Evolutionary conservation across 805 yeast species (phyloP), one percentile per base, ranked within the genome.

Genomic region (Suhomyces pyralidae): DNA sequence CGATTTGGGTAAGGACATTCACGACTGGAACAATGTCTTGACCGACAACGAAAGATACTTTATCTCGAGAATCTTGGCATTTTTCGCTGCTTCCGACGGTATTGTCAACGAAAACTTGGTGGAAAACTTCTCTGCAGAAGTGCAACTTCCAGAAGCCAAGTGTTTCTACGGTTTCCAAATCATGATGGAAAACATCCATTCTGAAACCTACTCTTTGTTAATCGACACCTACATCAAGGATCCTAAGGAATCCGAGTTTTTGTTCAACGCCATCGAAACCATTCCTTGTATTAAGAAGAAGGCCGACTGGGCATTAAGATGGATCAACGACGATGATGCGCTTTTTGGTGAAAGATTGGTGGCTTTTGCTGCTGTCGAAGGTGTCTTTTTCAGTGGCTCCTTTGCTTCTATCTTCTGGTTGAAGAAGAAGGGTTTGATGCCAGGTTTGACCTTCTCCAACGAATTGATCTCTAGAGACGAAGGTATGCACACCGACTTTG

Each of bases 121-220:
- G 57, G 98, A 93, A 77, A 92, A 96, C 71, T 93, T 93, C 78
- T 86, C 96, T 53, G 96, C 97, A 59, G 98, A 93, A 77, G 97
- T 94, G 55, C 97, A 92, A 75, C 77, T 90, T 59, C 94, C 99
- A 52, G 99, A 93, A 79, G 99, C 98, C 65, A 92, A 93, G 74
- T 92, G 97, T 73, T 94, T 93, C 81, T 93, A 93, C 73, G 99
- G 99, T 46, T 93, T 94, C 89, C 99, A 93, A 80, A 94, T 93
- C 74, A 92, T 92, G 98, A 94, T 94, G 93, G 99, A 93, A 79
- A 93, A 94, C 81, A 94, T 93, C 68, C 99, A 93, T 75, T 86
- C 97, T 22, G 99, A 93, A 79, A 94, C 97, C 46, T 93, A 93
- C 78, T 93, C 98, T 7, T 78, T 94, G 61, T 83, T 94, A 69